These are phyloP conservation scores for Trichoderma sp. DNA, from an alignment of 2,329 filamentous ascomycete species.

Conservation along the genomic window DNA sequence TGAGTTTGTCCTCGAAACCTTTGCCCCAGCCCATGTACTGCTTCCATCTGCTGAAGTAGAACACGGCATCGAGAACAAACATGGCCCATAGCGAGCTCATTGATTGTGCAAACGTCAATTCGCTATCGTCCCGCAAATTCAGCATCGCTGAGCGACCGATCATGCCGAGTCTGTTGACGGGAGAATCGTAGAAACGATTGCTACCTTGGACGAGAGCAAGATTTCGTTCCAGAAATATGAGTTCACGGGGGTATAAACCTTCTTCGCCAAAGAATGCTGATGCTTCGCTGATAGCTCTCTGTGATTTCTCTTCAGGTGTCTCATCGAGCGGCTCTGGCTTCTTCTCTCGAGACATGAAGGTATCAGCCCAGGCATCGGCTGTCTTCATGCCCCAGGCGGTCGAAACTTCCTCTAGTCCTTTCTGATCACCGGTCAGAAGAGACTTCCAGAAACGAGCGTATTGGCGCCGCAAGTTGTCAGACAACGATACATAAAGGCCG, in stretches of 20 bases:
- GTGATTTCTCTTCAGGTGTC: constrained; percentile 6
- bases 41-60: constrained; percentile 11
- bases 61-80: constrained; percentile 16
- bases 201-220: constrained; percentile 13
- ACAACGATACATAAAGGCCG: constrained; percentile 7
- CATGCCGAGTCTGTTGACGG: constrained; percentile 12
- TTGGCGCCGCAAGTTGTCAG: not conserved
- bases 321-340: not conserved
- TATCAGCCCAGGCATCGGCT: constrained; percentile 10
- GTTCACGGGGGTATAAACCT: constrained; percentile 5
- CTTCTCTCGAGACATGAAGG: constrained; percentile 14
- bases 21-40: constrained; percentile 17
- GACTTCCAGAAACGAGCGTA: constrained; percentile 15
- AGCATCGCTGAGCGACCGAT: constrained; percentile 17
- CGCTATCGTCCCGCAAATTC: not conserved
- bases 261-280: constrained; percentile 6
- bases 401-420: constrained; percentile 8
- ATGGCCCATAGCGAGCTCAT: constrained; percentile 8
- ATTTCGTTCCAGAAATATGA: constrained; percentile 14
- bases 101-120: constrained; percentile 1
- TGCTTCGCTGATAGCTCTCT: not conserved
- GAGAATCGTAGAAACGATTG: constrained; percentile 14
- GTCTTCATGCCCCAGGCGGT: constrained; percentile 14
- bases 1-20: constrained; percentile 11
- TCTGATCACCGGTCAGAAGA: constrained; percentile 5